Evolutionary conservation across 2,329 filamentous ascomycete genomes (phyloP).

Genomic region (Trichoderma oligosporum): DNA sequence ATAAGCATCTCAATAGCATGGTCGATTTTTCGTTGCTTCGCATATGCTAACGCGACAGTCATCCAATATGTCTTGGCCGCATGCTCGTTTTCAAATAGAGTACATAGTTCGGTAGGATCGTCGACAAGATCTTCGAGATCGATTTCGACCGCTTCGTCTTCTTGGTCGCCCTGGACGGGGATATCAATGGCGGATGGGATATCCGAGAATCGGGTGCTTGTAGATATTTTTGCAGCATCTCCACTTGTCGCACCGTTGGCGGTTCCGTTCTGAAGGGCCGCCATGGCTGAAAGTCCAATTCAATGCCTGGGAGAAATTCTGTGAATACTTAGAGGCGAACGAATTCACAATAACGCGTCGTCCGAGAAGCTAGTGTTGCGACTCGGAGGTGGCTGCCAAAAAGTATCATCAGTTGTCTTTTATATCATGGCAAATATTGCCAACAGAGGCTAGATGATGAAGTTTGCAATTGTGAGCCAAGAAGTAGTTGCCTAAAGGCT

Average conservation of each 20-base stretch:
- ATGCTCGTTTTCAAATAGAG: constrained; percentile 88
- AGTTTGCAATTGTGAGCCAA: neutral
- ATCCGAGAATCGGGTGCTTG: constrained; percentile 59
- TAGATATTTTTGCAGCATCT: constrained; percentile 33
- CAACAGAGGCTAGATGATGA: neutral
- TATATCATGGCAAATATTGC: constrained; percentile 13
- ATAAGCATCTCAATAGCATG: constrained; percentile 71
- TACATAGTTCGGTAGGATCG: constrained; percentile 92
- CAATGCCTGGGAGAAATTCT: constrained; percentile 7
- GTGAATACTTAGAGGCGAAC: constrained; percentile 19
- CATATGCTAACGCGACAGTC: constrained; percentile 93
- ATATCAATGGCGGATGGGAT: constrained; percentile 64
- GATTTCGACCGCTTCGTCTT: constrained; percentile 81
- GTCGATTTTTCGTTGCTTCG: constrained; percentile 90
- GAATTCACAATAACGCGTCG: constrained; percentile 28
- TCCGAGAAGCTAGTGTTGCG: constrained; percentile 32
- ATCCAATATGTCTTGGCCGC: constrained; percentile 94
- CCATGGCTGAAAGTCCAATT: constrained; percentile 36
- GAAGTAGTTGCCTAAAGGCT: neutral
- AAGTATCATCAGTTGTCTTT: constrained; percentile 29
- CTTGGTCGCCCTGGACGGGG: constrained; percentile 60
- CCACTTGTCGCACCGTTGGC: constrained; percentile 44
- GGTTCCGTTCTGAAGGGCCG: constrained; percentile 41
- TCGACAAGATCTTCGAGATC: constrained; percentile 87
- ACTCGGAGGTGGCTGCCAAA: constrained; percentile 28